Conservation (phyloP, 2,329 filamentous ascomycete species). For the Xylariales sp. region DNA sequence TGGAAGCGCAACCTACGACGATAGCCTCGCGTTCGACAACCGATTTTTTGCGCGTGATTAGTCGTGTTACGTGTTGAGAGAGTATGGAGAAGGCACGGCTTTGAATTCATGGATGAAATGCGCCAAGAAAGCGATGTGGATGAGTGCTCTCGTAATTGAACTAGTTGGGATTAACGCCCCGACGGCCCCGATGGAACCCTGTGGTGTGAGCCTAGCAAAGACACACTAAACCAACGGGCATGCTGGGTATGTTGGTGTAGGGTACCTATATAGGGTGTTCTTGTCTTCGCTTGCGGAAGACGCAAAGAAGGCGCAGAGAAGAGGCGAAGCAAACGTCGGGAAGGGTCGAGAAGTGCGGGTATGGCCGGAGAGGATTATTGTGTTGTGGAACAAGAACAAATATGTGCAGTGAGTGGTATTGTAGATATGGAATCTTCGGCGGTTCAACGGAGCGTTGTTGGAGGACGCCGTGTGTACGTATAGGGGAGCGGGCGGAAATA, state of each 20-base stretch:
- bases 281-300: no score
- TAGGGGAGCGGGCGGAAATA: no score
- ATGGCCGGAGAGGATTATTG: no score
- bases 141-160: not conserved
- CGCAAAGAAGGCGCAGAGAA: no score
- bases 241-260: no score
- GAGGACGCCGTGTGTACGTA: not conserved
- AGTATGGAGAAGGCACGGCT: conserved; percentile 7
- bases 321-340: no score
- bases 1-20: not conserved
- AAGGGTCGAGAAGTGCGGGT: no score
- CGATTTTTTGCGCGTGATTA: not conserved
- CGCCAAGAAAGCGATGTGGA: conserved; percentile 31
- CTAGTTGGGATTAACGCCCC: conserved; percentile 2
- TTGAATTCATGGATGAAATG: conserved; percentile 17
- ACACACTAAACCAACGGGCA: not conserved
- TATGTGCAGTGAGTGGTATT: no score
- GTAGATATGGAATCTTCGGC: no score
- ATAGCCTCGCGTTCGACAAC: conserved; percentile 3
- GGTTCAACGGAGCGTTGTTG: no score
- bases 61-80: conserved; percentile 10
- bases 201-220: conserved; percentile 9
- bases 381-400: no score
- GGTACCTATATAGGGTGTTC: no score
- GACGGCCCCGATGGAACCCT: conserved; percentile 18